These are phyloP conservation scores for Termitomyces sp. DNA, from an alignment of 768 basidiomycete species.

Conservation along the genomic window DNA sequence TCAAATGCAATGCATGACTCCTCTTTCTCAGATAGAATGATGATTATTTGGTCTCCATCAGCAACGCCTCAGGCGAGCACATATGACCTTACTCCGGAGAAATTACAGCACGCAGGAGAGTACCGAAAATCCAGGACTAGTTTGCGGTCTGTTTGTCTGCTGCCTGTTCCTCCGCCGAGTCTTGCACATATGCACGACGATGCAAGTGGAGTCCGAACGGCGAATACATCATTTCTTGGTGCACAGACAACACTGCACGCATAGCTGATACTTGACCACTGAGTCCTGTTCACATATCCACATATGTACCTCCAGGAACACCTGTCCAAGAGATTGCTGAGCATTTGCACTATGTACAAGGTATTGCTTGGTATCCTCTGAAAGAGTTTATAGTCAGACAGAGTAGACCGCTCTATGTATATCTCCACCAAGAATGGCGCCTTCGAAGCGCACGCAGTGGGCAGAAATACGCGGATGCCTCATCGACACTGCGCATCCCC, in stretches of 20 bases:
- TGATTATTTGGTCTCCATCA: constrained; percentile 91
- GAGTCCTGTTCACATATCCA: constrained; percentile 5
- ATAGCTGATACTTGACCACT: constrained; percentile 27
- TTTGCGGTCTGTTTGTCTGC: constrained; percentile 51
- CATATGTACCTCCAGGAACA: constrained; percentile 54
- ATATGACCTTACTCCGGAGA: constrained; percentile 74
- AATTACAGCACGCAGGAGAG: constrained; percentile 87
- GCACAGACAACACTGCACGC: constrained; percentile 91
- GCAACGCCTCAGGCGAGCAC: constrained; percentile 61
- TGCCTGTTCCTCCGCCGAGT: background rate
- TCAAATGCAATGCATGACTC: constrained; percentile 11
- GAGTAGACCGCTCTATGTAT: constrained; percentile 91
- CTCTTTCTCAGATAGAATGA: constrained; percentile 76
- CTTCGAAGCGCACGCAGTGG: constrained; percentile 87
- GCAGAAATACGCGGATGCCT: constrained; percentile 78
- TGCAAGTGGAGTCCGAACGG: constrained; percentile 98
- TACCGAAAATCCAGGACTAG: constrained; percentile 89
- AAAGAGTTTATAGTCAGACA: constrained; percentile 98
- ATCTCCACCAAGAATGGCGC: constrained; percentile 74
- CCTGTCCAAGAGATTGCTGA: constrained; percentile 89
- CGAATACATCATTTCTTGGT: constrained; percentile 92
- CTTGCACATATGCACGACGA: constrained; percentile 72
- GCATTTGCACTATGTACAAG: constrained; percentile 96
- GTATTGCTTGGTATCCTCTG: constrained; percentile 97
- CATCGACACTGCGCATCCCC: constrained; percentile 69